Conservation (phyloP, 2,329 filamentous ascomycete species). For the Aspergillus amoenus region DNA sequence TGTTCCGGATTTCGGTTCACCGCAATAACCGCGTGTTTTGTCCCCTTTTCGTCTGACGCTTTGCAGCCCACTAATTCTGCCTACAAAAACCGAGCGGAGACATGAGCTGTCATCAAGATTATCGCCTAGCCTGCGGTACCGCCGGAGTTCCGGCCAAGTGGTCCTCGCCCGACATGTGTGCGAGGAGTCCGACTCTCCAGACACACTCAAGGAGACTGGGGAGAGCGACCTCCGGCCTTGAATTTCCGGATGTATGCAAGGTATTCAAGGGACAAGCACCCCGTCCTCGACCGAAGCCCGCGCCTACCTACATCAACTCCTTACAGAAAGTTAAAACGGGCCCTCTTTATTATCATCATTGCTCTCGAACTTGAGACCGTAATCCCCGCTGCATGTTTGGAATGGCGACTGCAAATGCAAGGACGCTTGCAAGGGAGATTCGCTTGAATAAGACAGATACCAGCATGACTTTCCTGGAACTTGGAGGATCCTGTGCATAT, state of each 20-base stretch:
- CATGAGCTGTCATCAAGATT: not conserved
- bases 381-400: not conserved
- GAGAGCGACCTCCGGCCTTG: not conserved
- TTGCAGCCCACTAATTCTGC: not conserved
- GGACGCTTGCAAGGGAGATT: not conserved
- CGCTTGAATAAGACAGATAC: not conserved
- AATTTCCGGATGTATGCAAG: not conserved
- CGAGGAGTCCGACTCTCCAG: not conserved
- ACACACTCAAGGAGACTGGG: not conserved
- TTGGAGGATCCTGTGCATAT: not conserved
- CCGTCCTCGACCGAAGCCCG: not conserved
- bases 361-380: not conserved
- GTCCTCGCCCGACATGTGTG: not conserved
- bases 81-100: not conserved
- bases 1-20: constrained; percentile 19
- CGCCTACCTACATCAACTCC: not conserved
- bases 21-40: constrained; percentile 6
- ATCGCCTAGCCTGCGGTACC: not conserved
- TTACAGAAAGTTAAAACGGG: not conserved
- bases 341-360: not conserved
- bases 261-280: not conserved
- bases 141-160: not conserved
- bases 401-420: not conserved
- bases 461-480: not conserved
- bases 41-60: not conserved